Conservation (phyloP, 2,329 filamentous ascomycete genomes). For the Calcarisporium arbuscula region DNA sequence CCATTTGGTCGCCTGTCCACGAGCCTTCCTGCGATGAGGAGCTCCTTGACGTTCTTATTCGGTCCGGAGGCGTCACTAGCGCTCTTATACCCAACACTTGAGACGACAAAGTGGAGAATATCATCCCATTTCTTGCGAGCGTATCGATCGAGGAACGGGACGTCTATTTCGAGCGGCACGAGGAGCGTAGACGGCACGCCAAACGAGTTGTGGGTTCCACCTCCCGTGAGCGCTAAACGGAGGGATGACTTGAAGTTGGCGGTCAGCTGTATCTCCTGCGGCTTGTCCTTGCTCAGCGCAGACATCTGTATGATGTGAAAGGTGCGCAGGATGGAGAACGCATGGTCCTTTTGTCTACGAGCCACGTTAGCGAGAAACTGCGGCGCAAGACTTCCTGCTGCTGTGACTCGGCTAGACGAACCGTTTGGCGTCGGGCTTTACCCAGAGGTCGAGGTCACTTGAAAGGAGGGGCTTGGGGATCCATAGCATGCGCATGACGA, state of each 20-base stretch:
- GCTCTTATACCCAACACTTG: slow-evolving; percentile 54
- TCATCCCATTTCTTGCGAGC: slow-evolving; percentile 90
- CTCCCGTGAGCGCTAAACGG: slow-evolving; percentile 80
- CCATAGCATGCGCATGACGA: slow-evolving; percentile 94
- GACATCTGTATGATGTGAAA: slow-evolving; percentile 79
- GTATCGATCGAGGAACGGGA: slow-evolving; percentile 74
- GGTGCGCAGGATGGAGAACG: slow-evolving; percentile 71
- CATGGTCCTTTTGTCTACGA: slow-evolving; percentile 70
- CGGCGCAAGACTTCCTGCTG: too few relatives aligned
- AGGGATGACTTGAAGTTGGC: slow-evolving; percentile 78
- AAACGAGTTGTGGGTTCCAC: slow-evolving; percentile 80
- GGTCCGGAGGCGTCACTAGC: slow-evolving; percentile 45
- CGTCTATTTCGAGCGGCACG: slow-evolving; percentile 56
- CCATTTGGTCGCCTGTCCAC: slow-evolving; percentile 61
- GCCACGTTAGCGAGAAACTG: too few relatives aligned
- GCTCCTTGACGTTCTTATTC: slow-evolving; percentile 74
- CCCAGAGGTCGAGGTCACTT: slow-evolving; percentile 80
- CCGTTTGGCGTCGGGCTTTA: slow-evolving; percentile 56
- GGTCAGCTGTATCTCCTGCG: slow-evolving; percentile 69
- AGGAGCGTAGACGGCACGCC: slow-evolving; percentile 71
- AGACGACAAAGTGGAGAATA: slow-evolving; percentile 92
- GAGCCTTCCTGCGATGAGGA: slow-evolving; percentile 74
- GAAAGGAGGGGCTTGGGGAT: slow-evolving; percentile 73
- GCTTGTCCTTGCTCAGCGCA: slow-evolving; percentile 51
- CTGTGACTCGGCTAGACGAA: too few relatives aligned